These are phyloP conservation scores for Schizothecium vesticola DNA, from an alignment of 495 filamentous ascomycete genomes.

Conservation along the genomic window DNA sequence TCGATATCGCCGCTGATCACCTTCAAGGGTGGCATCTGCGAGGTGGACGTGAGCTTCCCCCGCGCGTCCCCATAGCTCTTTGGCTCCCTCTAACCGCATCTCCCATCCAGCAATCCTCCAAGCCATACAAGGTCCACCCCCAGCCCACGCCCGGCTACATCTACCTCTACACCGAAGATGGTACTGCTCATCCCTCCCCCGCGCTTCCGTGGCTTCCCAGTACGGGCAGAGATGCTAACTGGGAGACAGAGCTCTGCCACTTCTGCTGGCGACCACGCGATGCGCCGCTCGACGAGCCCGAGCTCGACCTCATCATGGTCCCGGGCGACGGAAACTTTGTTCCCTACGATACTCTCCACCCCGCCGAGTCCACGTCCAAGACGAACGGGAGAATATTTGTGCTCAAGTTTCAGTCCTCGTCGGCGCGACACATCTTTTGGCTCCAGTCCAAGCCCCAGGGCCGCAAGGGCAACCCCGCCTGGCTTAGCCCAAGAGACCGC, in stretches of 20 bases:
- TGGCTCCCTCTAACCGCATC: constrained; percentile 16
- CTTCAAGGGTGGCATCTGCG: constrained; percentile 94
- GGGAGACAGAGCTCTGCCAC: constrained; percentile 68
- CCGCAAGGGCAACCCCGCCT: constrained; percentile 61
- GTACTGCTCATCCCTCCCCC: constrained; percentile 33
- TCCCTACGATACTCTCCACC: constrained; percentile 58
- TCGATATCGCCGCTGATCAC: constrained; percentile 78
- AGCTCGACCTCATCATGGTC: constrained; percentile 82
- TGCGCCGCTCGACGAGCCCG: constrained; percentile 56
- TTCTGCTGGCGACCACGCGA: constrained; percentile 83
- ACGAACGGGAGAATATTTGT: constrained; percentile 90
- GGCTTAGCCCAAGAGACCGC: constrained; percentile 74
- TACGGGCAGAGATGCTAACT: constrained; percentile 18
- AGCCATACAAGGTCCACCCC: constrained; percentile 62
- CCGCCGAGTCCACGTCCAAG: constrained; percentile 47
- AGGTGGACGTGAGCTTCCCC: constrained; percentile 63
- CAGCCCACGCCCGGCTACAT: constrained; percentile 74
- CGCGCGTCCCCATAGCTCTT: neutral
- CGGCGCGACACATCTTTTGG: constrained; percentile 90
- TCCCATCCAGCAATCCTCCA: constrained; percentile 45
- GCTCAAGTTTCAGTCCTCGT: constrained; percentile 92
- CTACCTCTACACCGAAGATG: constrained; percentile 92
- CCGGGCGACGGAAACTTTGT: constrained; percentile 82
- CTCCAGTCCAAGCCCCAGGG: constrained; percentile 84
- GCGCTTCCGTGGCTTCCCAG: neutral